Evolutionary conservation across 129 eudicot species (phyloP).

Genomic region (Scalesia atractyloides): DNA sequence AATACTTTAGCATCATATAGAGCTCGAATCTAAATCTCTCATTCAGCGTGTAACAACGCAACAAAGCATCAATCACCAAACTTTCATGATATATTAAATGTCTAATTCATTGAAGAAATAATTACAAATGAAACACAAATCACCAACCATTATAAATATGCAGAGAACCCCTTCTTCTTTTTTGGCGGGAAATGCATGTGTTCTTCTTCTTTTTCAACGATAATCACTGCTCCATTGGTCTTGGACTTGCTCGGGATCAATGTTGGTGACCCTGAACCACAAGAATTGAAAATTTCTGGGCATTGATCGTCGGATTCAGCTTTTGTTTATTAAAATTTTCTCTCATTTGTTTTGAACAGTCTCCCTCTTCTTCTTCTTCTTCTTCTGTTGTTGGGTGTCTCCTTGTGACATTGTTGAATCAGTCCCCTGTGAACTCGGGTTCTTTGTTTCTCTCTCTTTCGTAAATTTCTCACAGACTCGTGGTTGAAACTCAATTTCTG

Average conservation of each 20-base stretch:
- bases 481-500: constrained; percentile 34
- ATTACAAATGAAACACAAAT: constrained; percentile 5
- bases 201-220: constrained; percentile 21
- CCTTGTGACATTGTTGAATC: constrained; percentile 38
- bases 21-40: background rate
- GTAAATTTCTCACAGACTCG: constrained; percentile 37
- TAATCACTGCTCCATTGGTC: constrained; percentile 20
- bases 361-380: constrained; percentile 27
- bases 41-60: too few relatives aligned
- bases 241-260: constrained; percentile 10
- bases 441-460: constrained; percentile 19
- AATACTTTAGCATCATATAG: constrained; percentile 9
- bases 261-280: constrained; percentile 25
- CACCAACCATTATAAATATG: constrained; percentile 30
- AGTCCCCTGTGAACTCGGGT: constrained; percentile 35
- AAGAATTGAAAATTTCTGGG: constrained; percentile 5
- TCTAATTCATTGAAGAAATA: constrained; percentile 6
- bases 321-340: background rate
- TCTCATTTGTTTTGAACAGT: constrained; percentile 2
- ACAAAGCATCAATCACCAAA: background rate
- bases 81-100: background rate
- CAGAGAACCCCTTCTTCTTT: constrained; percentile 15
- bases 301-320: constrained; percentile 15
- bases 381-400: constrained; percentile 21
- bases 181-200: constrained; percentile 8